phyloP scores from a whole-genome alignment of 176 grass and related monocot species.

The Avena eriantha region DNA sequence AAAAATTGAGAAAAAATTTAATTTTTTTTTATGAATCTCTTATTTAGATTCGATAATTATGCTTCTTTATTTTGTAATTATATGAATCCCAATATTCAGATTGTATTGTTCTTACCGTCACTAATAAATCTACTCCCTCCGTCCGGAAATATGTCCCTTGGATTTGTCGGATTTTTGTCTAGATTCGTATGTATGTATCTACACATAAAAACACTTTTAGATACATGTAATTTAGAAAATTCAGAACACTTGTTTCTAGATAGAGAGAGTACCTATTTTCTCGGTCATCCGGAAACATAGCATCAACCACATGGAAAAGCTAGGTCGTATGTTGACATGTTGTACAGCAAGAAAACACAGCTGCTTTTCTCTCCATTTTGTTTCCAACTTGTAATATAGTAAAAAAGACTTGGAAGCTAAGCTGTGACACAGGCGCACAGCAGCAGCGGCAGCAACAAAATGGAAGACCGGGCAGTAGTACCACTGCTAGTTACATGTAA shows the following conservation, averaged over 20 bases:
- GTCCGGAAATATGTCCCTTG: too few species aligned
- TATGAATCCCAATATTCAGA: not conserved
- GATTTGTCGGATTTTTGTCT: too few species aligned
- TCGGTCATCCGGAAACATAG: not conserved
- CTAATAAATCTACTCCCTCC: not conserved
- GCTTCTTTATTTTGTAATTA: too few species aligned
- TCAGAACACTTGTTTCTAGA: too few species aligned
- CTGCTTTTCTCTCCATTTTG: constrained; percentile 20
- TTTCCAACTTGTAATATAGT: constrained; percentile 9
- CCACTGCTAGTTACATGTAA: not conserved
- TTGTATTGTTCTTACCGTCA: not conserved
- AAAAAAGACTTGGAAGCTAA: constrained; percentile 43
- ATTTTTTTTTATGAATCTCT: not conserved
- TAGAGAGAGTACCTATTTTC: too few species aligned
- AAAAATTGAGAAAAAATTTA: too few species aligned
- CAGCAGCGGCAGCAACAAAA: not conserved
- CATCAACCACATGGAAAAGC: not conserved
- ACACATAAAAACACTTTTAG: too few species aligned
- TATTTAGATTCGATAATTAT: too few species aligned
- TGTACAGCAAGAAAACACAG: not conserved
- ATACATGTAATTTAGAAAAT: too few species aligned
- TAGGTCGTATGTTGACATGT: not conserved
- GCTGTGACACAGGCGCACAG: constrained; percentile 10
- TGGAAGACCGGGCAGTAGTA: constrained; percentile 40
- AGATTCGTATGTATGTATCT: too few species aligned